phyloP scores from a whole-genome alignment of 352 stramenopile species.

The Globisporangium carolinianum region DNA sequence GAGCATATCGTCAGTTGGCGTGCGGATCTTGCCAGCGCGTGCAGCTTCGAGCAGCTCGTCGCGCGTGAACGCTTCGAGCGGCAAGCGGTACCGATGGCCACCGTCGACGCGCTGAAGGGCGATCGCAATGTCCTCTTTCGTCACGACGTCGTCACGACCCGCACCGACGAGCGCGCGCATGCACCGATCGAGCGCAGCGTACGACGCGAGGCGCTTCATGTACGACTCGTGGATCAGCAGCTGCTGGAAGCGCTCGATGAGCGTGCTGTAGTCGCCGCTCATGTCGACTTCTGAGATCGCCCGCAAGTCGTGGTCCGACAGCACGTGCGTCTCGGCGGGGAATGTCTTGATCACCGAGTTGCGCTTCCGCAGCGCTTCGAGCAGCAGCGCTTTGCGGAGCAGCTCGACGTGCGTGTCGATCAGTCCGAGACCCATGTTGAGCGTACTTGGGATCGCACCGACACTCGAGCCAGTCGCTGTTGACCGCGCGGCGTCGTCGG shows the following conservation, averaged over 20 bases:
- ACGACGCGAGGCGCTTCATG: conserved; percentile 45
- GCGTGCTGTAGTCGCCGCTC: conserved; percentile 57
- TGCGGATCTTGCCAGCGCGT: conserved; percentile 36
- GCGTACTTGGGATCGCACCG: neutral
- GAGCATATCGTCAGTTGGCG: conserved; percentile 38
- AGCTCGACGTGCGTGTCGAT: conserved; percentile 62
- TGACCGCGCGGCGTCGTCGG: conserved; percentile 4
- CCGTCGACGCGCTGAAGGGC: conserved; percentile 21
- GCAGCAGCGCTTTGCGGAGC: conserved; percentile 48
- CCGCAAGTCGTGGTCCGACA: conserved; percentile 33
- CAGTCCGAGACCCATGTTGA: conserved; percentile 51
- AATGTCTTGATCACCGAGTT: conserved; percentile 72
- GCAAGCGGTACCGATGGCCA: conserved; percentile 26
- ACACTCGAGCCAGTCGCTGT: neutral
- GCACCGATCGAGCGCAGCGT: conserved; percentile 57
- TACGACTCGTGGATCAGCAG: conserved; percentile 66
- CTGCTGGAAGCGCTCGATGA: conserved; percentile 62
- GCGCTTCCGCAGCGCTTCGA: conserved; percentile 60
- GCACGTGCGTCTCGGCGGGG: conserved; percentile 33
- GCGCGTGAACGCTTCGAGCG: conserved; percentile 53
- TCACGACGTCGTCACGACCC: conserved; percentile 39
- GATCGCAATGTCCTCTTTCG: conserved; percentile 65
- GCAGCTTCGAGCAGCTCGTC: conserved; percentile 53
- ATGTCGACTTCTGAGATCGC: conserved; percentile 56
- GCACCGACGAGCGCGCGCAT: conserved; percentile 44